Evolutionary conservation across 169 alveolate genomes (phyloP).

Genomic region (Miamiensis avidus): DNA sequence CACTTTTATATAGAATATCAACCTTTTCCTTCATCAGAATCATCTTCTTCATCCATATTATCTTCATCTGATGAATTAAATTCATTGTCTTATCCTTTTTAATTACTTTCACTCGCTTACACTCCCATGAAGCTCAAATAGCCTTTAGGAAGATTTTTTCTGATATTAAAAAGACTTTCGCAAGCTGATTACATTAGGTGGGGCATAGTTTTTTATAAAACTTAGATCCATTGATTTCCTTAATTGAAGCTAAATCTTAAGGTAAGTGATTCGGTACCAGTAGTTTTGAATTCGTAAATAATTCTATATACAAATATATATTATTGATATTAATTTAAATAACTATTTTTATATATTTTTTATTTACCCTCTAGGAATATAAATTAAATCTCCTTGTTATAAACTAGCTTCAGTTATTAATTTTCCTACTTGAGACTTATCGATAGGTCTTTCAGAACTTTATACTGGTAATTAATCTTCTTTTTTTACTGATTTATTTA

Average conservation of each 20-base stretch:
- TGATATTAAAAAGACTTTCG: no score
- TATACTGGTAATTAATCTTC: neutral
- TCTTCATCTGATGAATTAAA: neutral
- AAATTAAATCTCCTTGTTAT: neutral
- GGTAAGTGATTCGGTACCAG: neutral
- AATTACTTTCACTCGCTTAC: neutral
- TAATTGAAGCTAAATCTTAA: no score
- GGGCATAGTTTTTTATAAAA: neutral
- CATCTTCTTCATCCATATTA: neutral
- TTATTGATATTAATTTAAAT: no score
- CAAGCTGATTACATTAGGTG: neutral
- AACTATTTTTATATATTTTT: no score
- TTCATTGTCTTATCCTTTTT: neutral
- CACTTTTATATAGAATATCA: neutral
- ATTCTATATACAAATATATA: no score
- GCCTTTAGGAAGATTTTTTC: neutral
- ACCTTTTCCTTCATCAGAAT: neutral
- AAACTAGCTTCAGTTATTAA: neutral
- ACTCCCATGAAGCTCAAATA: neutral
- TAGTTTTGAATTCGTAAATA: no score
- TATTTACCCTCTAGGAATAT: neutral
- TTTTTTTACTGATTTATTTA: no score
- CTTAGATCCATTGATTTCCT: neutral
- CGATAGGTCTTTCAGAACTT: neutral
- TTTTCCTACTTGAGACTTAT: neutral